Percentiles rank a stretch among this genome's conserved stretches.
These are phyloP conservation scores for Cryptosporidium canis DNA, from an alignment of 169 alveolate genomes.

Conservation along the genomic window DNA sequence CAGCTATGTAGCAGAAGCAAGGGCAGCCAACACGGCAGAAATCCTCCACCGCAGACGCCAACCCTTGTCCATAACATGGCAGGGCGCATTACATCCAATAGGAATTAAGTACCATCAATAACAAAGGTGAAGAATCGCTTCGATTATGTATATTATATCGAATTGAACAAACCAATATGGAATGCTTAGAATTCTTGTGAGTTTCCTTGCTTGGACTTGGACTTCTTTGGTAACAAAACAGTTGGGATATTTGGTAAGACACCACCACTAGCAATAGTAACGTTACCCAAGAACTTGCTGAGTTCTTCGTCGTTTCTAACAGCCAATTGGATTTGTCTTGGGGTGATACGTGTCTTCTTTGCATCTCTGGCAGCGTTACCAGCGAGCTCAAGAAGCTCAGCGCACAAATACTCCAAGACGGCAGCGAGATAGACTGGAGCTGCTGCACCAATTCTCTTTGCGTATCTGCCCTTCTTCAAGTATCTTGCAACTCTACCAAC, in stretches of 20 bases:
- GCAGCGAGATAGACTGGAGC: constrained; percentile 99
- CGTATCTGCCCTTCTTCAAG: constrained; percentile 96
- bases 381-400: constrained; percentile 98
- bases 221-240: constrained; percentile 93
- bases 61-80: background rate
- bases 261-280: constrained; percentile 98
- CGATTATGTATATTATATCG: background rate
- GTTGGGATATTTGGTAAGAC: constrained; percentile 97
- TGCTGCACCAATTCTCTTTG: constrained; percentile 98
- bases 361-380: constrained; percentile 98
- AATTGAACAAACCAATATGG: constrained; percentile 21
- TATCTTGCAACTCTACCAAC: constrained; percentile 98
- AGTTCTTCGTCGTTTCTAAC: constrained; percentile 98
- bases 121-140: constrained; percentile 20
- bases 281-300: constrained; percentile 95
- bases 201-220: constrained; percentile 79
- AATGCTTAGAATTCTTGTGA: constrained; percentile 72
- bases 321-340: constrained; percentile 98
- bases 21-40: background rate
- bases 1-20: background rate
- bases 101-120: constrained; percentile 30
- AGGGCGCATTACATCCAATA: background rate
- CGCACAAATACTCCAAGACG: constrained; percentile 97
- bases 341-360: constrained; percentile 97
- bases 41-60: background rate